A percentile compares a stretch with the other conserved stretches of the same genome.
phyloP scores from a whole-genome alignment of 2,329 filamentous ascomycete genomes.

The Trichoderma oligosporum region DNA sequence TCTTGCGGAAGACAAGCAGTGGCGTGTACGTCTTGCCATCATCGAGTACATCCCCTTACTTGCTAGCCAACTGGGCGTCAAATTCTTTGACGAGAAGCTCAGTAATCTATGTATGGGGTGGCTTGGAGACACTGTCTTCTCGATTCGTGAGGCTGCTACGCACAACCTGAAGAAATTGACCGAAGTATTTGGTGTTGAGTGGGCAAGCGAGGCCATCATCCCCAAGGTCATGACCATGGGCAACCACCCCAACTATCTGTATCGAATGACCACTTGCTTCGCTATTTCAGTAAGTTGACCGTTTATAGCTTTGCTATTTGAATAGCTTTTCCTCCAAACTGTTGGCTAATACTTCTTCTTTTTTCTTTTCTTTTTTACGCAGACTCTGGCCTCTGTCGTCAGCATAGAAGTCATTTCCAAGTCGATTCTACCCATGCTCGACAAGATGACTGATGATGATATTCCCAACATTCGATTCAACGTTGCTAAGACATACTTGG shows the following conservation, averaged over 20 bases:
- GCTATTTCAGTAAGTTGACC: slow-evolving; percentile 78
- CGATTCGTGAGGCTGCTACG: slow-evolving; percentile 94
- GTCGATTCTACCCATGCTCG: slow-evolving; percentile 92
- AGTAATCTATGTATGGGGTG: slow-evolving; percentile 96
- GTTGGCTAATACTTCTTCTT: background rate
- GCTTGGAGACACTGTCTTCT: slow-evolving; percentile 98
- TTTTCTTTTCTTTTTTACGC: background rate
- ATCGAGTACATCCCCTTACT: slow-evolving; percentile 98
- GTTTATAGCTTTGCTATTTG: background rate
- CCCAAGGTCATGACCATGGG: slow-evolving; percentile 99
- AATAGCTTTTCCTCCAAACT: background rate
- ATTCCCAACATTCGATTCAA: slow-evolving; percentile 99
- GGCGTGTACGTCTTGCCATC: slow-evolving; percentile 94
- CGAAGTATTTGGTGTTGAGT: slow-evolving; percentile 96
- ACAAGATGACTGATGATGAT: slow-evolving; percentile 87
- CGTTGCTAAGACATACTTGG: slow-evolving; percentile 93
- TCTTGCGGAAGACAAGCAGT: slow-evolving; percentile 97
- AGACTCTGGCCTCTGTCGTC: slow-evolving; percentile 93
- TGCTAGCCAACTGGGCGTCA: slow-evolving; percentile 89
- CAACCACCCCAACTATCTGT: slow-evolving; percentile 96
- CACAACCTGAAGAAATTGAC: slow-evolving; percentile 98
- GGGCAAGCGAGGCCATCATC: slow-evolving; percentile 95
- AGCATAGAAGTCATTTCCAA: slow-evolving; percentile 89
- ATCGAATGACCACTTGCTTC: slow-evolving; percentile 99
- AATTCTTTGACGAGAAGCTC: slow-evolving; percentile 98